phyloP scores from a whole-genome alignment of 2,329 filamentous ascomycete species.

The Teratosphaeria epicoccoides region DNA sequence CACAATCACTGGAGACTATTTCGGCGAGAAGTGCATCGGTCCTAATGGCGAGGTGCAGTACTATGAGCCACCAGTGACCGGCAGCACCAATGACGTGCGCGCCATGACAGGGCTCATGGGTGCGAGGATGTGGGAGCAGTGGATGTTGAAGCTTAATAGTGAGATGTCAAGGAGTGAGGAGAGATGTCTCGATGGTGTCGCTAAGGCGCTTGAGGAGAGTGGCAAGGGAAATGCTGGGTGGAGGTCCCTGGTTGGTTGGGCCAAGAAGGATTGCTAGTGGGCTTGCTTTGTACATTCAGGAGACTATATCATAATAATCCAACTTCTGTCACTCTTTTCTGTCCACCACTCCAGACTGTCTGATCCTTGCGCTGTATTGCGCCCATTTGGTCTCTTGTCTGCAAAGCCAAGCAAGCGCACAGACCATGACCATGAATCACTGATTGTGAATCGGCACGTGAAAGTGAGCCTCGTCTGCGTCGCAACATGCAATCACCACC shows the following conservation, averaged over 20 bases:
- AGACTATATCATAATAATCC: neutral
- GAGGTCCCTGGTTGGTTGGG: conserved; percentile 51
- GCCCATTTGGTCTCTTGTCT: neutral
- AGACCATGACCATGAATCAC: neutral
- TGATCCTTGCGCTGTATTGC: neutral
- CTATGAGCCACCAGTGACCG: conserved; percentile 24
- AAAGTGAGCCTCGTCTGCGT: neutral
- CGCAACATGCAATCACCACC: neutral
- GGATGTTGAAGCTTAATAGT: conserved; percentile 78
- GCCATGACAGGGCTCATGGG: conserved; percentile 68
- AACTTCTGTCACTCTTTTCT: neutral
- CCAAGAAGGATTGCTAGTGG: conserved; percentile 35
- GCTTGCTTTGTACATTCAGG: neutral
- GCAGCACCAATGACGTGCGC: conserved; percentile 26
- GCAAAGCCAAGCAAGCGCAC: neutral
- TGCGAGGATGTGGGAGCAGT: conserved; percentile 90
- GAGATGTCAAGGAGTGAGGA: conserved; percentile 63
- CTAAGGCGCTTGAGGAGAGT: conserved; percentile 49
- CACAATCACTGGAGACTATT: conserved; percentile 7
- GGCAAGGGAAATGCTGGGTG: conserved; percentile 47
- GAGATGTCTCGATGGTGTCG: conserved; percentile 45
- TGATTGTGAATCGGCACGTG: neutral
- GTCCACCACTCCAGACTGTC: neutral
- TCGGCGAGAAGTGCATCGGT: conserved; percentile 22
- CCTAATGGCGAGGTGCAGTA: conserved; percentile 20